Percentiles rank a stretch among this genome's conserved stretches.
Evolutionary conservation across 148 eudicot species (phyloP).

Genomic region (Rhododendron vialii): DNA sequence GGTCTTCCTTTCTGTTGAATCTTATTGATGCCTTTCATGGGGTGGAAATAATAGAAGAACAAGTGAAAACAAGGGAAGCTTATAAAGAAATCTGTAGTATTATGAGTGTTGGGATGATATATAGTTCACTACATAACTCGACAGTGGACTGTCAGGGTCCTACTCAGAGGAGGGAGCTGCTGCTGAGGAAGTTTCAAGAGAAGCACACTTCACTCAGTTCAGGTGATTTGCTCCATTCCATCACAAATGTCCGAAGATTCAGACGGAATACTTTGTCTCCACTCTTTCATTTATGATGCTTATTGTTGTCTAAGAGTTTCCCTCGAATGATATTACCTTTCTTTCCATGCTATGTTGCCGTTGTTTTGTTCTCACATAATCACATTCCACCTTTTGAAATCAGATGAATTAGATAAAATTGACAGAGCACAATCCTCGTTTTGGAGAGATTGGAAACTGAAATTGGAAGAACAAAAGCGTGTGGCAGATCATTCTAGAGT

Average conservation of each 20-base stretch:
- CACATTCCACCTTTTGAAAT: constrained; percentile 8
- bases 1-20: constrained; percentile 84
- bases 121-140: constrained; percentile 74
- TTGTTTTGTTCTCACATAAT: constrained; percentile 13
- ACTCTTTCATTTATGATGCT: constrained; percentile 7
- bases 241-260: background rate
- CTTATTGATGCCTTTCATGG: constrained; percentile 87
- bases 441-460: constrained; percentile 97
- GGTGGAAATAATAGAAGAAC: constrained; percentile 87
- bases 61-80: constrained; percentile 63
- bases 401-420: constrained; percentile 72
- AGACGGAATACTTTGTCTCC: constrained; percentile 1
- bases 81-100: constrained; percentile 80
- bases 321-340: background rate
- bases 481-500: constrained; percentile 74
- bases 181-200: constrained; percentile 63
- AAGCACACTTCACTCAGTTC: constrained; percentile 50
- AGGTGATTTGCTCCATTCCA: constrained; percentile 38
- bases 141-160: constrained; percentile 56
- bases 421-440: constrained; percentile 79
- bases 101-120: constrained; percentile 93
- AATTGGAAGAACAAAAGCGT: constrained; percentile 79
- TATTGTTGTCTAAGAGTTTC: background rate
- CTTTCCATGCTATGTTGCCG: constrained; percentile 10
- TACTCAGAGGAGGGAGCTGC: constrained; percentile 68